These are phyloP conservation scores for Suillus discolor DNA, from an alignment of 768 basidiomycete species.

Conservation along the genomic window DNA sequence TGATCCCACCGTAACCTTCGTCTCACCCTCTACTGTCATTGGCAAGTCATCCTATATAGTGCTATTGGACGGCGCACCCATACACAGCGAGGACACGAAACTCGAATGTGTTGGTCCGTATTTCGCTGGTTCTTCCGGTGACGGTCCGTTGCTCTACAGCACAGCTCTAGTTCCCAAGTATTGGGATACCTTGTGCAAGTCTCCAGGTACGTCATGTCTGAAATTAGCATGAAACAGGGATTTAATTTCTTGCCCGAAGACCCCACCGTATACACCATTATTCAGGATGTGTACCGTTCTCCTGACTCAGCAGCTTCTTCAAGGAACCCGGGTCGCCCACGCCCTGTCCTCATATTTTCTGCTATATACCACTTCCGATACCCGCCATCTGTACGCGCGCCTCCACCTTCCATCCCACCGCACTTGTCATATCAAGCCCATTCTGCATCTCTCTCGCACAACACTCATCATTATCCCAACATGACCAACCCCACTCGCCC, in stretches of 20 bases:
- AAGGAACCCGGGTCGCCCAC: conserved; percentile 23
- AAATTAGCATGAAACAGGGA: conserved; percentile 18
- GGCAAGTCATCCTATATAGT: conserved; percentile 62
- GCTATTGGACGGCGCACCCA: conserved; percentile 45
- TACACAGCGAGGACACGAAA: conserved; percentile 53
- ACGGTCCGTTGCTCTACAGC: conserved; percentile 52
- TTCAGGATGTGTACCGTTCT: conserved; percentile 57
- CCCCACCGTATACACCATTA: conserved; percentile 64
- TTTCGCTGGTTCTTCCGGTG: conserved; percentile 27
- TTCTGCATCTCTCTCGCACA: neutral
- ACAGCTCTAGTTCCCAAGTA: conserved; percentile 64
- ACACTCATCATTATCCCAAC: conserved; percentile 8
- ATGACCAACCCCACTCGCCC: neutral
- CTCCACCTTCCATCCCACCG: conserved; percentile 20
- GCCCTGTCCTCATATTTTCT: conserved; percentile 47
- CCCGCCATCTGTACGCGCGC: conserved; percentile 20
- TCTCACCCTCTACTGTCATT: conserved; percentile 47
- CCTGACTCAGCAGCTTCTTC: conserved; percentile 26
- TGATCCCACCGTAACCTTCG: conserved; percentile 68
- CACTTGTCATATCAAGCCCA: neutral
- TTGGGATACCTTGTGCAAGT: conserved; percentile 61
- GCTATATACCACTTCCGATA: conserved; percentile 62
- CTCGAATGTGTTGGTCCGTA: conserved; percentile 37
- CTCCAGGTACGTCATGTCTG: conserved; percentile 42
- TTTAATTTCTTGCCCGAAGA: conserved; percentile 42